These are phyloP conservation scores for Cercospora canescens DNA, from an alignment of 2,329 filamentous ascomycete species.

Conservation along the genomic window DNA sequence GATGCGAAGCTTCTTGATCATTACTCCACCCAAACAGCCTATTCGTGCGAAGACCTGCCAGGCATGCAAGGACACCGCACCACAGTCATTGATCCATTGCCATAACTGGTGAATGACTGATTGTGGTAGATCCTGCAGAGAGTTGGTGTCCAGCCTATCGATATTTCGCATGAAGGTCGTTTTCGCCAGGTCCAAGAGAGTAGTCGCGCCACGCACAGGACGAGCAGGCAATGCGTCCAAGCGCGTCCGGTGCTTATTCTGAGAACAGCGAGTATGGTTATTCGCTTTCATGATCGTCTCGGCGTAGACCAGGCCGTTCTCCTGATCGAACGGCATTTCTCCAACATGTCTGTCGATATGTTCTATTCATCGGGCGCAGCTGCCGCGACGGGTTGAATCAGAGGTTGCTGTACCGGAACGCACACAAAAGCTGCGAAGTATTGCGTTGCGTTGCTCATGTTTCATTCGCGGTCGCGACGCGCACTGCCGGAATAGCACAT, in stretches of 20 bases:
- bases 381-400: no score
- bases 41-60: conserved; percentile 12
- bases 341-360: background rate
- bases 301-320: conserved; percentile 24
- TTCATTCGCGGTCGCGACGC: background rate
- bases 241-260: background rate
- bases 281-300: conserved; percentile 10
- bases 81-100: conserved; percentile 7
- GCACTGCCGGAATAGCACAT: background rate
- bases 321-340: conserved; percentile 21
- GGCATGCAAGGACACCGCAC: background rate
- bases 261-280: background rate
- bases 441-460: background rate
- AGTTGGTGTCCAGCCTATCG: conserved; percentile 12
- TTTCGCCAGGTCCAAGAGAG: conserved; percentile 18
- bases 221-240: background rate
- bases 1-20: background rate
- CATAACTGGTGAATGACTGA: conserved; percentile 18
- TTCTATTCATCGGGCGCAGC: background rate
- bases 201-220: background rate
- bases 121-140: conserved; percentile 18
- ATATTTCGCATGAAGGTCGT: conserved; percentile 19
- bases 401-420: no score
- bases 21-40: background rate
- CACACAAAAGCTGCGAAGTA: no score